Evolutionary conservation across 495 filamentous ascomycete genomes (phyloP).

Genomic region (Penicillium tannophilum): DNA sequence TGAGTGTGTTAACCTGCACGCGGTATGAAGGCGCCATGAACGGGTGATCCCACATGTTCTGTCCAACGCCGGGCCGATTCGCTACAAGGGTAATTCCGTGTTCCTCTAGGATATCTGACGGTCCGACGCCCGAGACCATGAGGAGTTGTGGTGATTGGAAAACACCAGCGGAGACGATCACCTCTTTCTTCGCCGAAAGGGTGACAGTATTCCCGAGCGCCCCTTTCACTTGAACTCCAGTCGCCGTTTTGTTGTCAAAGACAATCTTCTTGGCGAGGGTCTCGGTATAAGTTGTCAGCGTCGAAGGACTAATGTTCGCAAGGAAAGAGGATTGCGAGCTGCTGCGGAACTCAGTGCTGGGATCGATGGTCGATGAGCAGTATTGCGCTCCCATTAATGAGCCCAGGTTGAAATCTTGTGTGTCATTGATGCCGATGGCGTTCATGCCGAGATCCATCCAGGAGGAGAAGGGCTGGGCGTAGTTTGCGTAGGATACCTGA

Average conservation of each 20-base stretch:
- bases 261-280: slow-evolving; percentile 30
- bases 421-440: slow-evolving; percentile 40
- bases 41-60: slow-evolving; percentile 24
- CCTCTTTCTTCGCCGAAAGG: slow-evolving; percentile 17
- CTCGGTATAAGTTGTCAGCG: slow-evolving; percentile 21
- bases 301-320: slow-evolving; percentile 8
- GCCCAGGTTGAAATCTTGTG: slow-evolving; percentile 32
- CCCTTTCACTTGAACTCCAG: slow-evolving; percentile 25
- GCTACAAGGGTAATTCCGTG: slow-evolving; percentile 13
- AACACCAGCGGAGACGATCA: slow-evolving; percentile 21
- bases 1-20: slow-evolving; percentile 27
- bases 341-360: slow-evolving; percentile 33
- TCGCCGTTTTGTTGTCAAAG: slow-evolving; percentile 26
- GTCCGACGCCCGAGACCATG: slow-evolving; percentile 21
- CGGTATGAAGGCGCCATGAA: slow-evolving; percentile 22
- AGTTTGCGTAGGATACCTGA: slow-evolving; percentile 54
- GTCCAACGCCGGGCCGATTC: slow-evolving; percentile 18
- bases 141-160: slow-evolving; percentile 23
- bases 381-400: slow-evolving; percentile 43
- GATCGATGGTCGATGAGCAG: slow-evolving; percentile 42
- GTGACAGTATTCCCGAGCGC: slow-evolving; percentile 17
- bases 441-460: slow-evolving; percentile 40
- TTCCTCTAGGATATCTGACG: slow-evolving; percentile 2
- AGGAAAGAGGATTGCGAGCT: slow-evolving; percentile 44
- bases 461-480: slow-evolving; percentile 43